Conservation (phyloP, 768 basidiomycete genomes). For the Pleurotus tuber-regium region DNA sequence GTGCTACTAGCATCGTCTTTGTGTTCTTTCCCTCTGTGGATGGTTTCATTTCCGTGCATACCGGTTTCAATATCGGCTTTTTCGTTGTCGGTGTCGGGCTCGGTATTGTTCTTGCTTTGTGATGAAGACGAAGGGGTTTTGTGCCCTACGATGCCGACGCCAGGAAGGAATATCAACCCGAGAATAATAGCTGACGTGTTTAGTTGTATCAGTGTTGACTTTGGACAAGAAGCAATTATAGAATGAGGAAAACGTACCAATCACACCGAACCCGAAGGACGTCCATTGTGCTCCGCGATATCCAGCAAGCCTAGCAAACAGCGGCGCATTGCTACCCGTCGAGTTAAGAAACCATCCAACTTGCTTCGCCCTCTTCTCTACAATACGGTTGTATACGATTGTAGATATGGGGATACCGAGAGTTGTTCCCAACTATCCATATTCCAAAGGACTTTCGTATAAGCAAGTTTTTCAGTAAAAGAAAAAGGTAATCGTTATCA, state of each 20-base stretch:
- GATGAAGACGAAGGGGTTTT: background rate
- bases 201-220: background rate
- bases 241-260: background rate
- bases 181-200: slow-evolving; percentile 12
- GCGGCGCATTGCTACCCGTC: slow-evolving; percentile 25
- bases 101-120: background rate
- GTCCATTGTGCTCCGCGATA: slow-evolving; percentile 57
- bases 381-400: slow-evolving; percentile 50
- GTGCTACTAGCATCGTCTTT: background rate
- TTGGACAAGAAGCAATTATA: background rate
- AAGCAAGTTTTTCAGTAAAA: background rate
- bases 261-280: slow-evolving; percentile 45
- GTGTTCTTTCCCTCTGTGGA: background rate
- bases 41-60: background rate
- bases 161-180: slow-evolving; percentile 6
- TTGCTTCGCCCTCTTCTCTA: slow-evolving; percentile 23
- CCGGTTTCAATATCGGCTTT: background rate
- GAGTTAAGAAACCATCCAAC: slow-evolving; percentile 29
- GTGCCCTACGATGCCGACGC: slow-evolving; percentile 7
- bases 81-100: background rate
- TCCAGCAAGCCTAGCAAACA: slow-evolving; percentile 37
- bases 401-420: slow-evolving; percentile 58
- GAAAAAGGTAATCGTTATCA: slow-evolving; percentile 13
- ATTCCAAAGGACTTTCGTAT: background rate
- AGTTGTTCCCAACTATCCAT: slow-evolving; percentile 53